Conservation (phyloP, 768 basidiomycete genomes). For the Mycena sanguinolenta region DNA sequence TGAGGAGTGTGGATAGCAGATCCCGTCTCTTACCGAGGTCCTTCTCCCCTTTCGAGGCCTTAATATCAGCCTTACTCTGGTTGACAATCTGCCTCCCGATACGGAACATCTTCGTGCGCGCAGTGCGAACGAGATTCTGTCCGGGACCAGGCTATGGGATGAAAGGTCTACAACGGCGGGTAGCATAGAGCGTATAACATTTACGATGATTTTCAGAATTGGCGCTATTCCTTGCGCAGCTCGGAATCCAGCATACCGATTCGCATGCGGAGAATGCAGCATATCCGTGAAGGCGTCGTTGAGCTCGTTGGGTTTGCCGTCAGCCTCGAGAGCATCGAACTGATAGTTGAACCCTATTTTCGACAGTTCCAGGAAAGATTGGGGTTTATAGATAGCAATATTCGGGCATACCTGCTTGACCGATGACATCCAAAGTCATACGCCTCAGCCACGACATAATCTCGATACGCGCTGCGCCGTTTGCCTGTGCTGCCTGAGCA, state of each 20-base stretch:
- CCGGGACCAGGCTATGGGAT: neutral
- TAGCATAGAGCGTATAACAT: conserved; percentile 38
- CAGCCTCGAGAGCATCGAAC: conserved; percentile 48
- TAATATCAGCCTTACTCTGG: conserved; percentile 53
- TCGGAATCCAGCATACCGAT: conserved; percentile 21
- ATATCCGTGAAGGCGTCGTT: conserved; percentile 46
- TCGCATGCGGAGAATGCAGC: conserved; percentile 30
- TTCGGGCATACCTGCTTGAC: conserved; percentile 49
- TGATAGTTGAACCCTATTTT: conserved; percentile 54
- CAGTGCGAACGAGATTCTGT: conserved; percentile 27
- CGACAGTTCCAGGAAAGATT: neutral
- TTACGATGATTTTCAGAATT: conserved; percentile 42
- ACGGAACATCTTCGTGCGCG: conserved; percentile 47
- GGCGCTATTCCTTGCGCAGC: conserved; percentile 42
- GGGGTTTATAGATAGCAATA: neutral
- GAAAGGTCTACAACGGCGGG: neutral
- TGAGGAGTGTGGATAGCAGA: conserved; percentile 60
- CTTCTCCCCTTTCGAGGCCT: conserved; percentile 34
- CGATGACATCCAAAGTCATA: conserved; percentile 55
- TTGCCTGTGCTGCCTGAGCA: conserved; percentile 36
- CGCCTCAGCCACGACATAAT: conserved; percentile 49
- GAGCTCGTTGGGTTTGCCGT: conserved; percentile 46
- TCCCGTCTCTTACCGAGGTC: conserved; percentile 53
- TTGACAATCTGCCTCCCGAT: conserved; percentile 54
- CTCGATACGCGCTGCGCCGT: conserved; percentile 44